Percentiles rank a stretch among this genome's conserved stretches.
Conservation (phyloP, 2,329 filamentous ascomycete species). For the Cytospora piceae region DNA sequence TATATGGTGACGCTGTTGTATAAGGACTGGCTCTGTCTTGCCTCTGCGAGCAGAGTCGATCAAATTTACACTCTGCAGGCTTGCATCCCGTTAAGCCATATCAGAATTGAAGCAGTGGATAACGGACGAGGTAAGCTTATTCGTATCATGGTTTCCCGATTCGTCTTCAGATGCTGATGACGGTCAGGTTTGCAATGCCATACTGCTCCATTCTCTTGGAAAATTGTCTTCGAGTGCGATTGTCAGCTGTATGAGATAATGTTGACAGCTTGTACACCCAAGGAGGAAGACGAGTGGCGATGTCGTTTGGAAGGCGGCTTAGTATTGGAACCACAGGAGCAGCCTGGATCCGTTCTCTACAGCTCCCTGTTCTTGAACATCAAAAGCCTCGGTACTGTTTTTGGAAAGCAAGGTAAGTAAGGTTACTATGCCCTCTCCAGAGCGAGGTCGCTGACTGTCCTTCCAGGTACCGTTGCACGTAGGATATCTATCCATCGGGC, state of each 20-base stretch:
- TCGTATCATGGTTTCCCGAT: constrained; percentile 30
- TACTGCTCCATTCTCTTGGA: constrained; percentile 88
- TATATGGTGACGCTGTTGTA: constrained; percentile 91
- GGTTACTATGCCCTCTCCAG: constrained; percentile 11
- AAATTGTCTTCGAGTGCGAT: constrained; percentile 79
- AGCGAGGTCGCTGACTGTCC: constrained; percentile 15
- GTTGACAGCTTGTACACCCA: constrained; percentile 80
- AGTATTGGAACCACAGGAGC: constrained; percentile 40
- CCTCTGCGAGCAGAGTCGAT: constrained; percentile 65
- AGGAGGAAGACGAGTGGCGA: constrained; percentile 82
- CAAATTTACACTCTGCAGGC: constrained; percentile 74
- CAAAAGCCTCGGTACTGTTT: constrained; percentile 73
- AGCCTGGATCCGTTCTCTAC: constrained; percentile 51
- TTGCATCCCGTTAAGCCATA: constrained; percentile 69
- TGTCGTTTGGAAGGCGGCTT: constrained; percentile 59
- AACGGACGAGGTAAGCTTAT: constrained; percentile 68
- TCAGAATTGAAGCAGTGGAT: constrained; percentile 71
- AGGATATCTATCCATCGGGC: constrained; percentile 79
- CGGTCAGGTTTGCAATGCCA: constrained; percentile 79
- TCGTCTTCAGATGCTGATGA: neutral
- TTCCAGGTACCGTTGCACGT: constrained; percentile 62
- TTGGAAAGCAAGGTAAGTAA: constrained; percentile 71
- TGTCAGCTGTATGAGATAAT: constrained; percentile 82
- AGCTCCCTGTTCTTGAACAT: constrained; percentile 71
- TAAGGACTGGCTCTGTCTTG: constrained; percentile 76